Evolutionary conservation across 2,329 filamentous ascomycete genomes (phyloP), one percentile per base, ranked within the genome.

Genomic region (Sporothrix globosa): DNA sequence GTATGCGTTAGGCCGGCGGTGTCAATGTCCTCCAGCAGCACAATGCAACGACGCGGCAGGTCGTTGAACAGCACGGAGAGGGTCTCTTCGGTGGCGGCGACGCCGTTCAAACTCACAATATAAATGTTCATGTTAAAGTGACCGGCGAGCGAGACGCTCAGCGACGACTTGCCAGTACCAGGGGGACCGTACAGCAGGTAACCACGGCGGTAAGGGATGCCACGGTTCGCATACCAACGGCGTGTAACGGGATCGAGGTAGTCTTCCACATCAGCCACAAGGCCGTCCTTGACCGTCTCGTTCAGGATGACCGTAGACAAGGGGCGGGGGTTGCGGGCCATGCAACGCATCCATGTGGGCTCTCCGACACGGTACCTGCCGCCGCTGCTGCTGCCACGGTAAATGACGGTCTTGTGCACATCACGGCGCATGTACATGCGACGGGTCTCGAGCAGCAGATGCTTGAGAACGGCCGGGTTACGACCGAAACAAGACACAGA

Each of bases 131-230:
- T 84, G 71, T 87, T 86, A 77, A 92, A 90, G 76, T 87, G 85
- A 5, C 91, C 91, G 0, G 91, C 90, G 66, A 92, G 83, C 0
- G 91, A 90, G 54, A 92, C 84, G 73, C 87, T 90, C 0, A 93
- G 83, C 60, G 88, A 91, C 58, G 88, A 91, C 79, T 95, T 96
- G 17, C 92, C 92, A 0, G 91, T 94, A 0, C 92, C 92, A 0
- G 92, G 92, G 0, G 92, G 92, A 0, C 93, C 93, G 73, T 94
- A 84, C 19, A 97, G 87, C 0, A 97, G 85, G 76, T 96, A 97
- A 0, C 93, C 93, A 4, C 93, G 86, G 17, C 93, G 87, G 77
- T 96, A 96, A 0, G 93, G 93, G 41, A 97, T 95, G 0, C 93
- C 93, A 7, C 92, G 86, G 74, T 92, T 91, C 0, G 90, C 85